Percentiles rank a stretch among this genome's conserved stretches.
These are phyloP conservation scores for Ottelia alismoides DNA, from an alignment of 106 monocot genomes.

Conservation along the genomic window DNA sequence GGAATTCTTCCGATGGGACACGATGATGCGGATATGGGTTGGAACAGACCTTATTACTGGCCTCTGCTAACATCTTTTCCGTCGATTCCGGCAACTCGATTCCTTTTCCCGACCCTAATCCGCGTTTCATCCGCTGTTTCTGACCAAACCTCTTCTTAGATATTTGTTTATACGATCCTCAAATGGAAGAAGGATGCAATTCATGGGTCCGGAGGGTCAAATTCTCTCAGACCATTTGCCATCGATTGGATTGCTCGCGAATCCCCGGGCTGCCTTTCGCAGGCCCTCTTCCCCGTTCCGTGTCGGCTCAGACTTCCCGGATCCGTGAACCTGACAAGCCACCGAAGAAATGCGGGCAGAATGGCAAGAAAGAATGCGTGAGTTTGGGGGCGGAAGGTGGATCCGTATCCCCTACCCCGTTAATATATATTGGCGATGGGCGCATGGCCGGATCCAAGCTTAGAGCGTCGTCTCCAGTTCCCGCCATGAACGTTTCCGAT, in stretches of 20 bases:
- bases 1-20: no score
- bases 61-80: not conserved
- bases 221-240: slow-evolving; percentile 20
- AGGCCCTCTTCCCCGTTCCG: slow-evolving; percentile 3
- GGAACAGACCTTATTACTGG: slow-evolving; percentile 6
- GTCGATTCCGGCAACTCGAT: not conserved
- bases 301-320: not conserved
- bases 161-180: not conserved
- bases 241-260: slow-evolving; percentile 12
- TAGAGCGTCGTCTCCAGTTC: slow-evolving; percentile 28
- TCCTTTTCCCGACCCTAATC: not conserved
- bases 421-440: not conserved
- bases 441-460: not conserved
- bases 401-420: not conserved
- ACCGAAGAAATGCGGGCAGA: not conserved
- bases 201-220: slow-evolving; percentile 40
- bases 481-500: slow-evolving; percentile 22
- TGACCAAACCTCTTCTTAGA: not conserved
- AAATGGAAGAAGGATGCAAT: slow-evolving; percentile 30
- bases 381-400: not conserved
- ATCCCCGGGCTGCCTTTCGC: slow-evolving; percentile 3
- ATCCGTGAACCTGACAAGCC: not conserved
- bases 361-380: not conserved
- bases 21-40: no score
- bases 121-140: not conserved